Evolutionary conservation across 768 basidiomycete genomes (phyloP).

Genomic region (Kwoniella botswanensis): DNA sequence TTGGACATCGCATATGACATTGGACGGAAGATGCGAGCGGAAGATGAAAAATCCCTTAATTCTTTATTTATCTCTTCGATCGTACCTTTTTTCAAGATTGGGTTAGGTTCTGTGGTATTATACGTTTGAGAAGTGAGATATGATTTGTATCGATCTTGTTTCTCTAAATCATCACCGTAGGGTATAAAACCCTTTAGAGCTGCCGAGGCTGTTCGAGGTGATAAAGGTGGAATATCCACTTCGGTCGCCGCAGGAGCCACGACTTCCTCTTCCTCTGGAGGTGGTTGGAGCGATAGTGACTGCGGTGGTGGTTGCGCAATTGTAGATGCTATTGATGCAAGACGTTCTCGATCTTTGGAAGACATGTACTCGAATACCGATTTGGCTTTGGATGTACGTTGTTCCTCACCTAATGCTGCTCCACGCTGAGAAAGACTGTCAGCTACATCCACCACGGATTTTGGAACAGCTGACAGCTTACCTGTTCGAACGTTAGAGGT

Average conservation of each 20-base stretch:
- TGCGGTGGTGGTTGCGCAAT: constrained; percentile 19
- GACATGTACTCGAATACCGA: constrained; percentile 96
- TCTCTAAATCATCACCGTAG: constrained; percentile 69
- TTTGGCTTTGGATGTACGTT: constrained; percentile 60
- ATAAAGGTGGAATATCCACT: constrained; percentile 67
- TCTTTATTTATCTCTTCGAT: constrained; percentile 79
- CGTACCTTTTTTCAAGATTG: constrained; percentile 67
- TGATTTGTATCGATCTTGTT: constrained; percentile 81
- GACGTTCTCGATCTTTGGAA: constrained; percentile 83
- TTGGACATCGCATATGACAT: constrained; percentile 90
- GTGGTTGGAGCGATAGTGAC: constrained; percentile 58
- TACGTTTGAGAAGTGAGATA: constrained; percentile 77
- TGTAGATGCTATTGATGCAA: constrained; percentile 59
- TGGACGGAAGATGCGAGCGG: constrained; percentile 88
- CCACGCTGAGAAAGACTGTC: constrained; percentile 68
- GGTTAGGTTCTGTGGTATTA: constrained; percentile 60
- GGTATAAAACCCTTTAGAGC: constrained; percentile 90
- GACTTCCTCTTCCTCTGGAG: neutral
- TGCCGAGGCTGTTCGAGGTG: constrained; percentile 80
- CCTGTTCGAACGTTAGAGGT: constrained; percentile 74
- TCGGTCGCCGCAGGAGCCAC: constrained; percentile 55
- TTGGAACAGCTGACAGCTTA: constrained; percentile 48
- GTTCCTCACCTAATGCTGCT: constrained; percentile 77
- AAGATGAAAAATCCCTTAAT: constrained; percentile 80
- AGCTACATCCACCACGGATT: neutral